phyloP scores from a whole-genome alignment of 2,329 filamentous ascomycete species.

The Penicillium sp. region DNA sequence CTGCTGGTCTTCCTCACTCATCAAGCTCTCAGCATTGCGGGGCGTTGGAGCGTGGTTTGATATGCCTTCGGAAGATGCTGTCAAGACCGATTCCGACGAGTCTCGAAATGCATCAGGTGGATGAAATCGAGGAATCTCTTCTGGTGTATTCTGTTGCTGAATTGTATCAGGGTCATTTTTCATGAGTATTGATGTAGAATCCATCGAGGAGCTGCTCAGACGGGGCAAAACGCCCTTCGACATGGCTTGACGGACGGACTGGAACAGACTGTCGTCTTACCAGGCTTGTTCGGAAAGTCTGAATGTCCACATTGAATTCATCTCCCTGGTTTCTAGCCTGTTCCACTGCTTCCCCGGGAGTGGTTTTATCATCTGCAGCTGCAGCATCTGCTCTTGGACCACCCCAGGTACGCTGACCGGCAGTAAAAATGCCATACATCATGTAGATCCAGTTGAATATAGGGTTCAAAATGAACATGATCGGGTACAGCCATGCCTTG shows the following conservation, averaged over 20 bases:
- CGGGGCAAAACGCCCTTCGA: conserved; percentile 78
- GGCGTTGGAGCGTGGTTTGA: conserved; percentile 66
- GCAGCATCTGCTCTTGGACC: conserved; percentile 89
- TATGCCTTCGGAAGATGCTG: conserved; percentile 51
- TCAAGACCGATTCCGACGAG: conserved; percentile 68
- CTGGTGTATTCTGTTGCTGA: conserved; percentile 48
- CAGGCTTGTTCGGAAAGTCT: conserved; percentile 66
- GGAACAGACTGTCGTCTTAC: conserved; percentile 53
- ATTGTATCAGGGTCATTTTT: conserved; percentile 63
- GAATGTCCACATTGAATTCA: conserved; percentile 84
- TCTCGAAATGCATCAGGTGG: conserved; percentile 52
- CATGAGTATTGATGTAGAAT: conserved; percentile 69
- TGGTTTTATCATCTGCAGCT: conserved; percentile 71
- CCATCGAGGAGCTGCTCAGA: conserved; percentile 67
- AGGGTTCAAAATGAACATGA: conserved; percentile 94
- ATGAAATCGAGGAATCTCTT: conserved; percentile 48
- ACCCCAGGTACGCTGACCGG: conserved; percentile 92
- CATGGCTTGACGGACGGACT: conserved; percentile 70
- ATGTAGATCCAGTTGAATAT: conserved; percentile 99
- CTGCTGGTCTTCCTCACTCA: conserved; percentile 73
- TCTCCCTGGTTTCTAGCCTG: conserved; percentile 76
- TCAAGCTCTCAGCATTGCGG: conserved; percentile 70
- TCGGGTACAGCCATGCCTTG: conserved; percentile 91
- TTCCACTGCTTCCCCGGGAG: conserved; percentile 80
- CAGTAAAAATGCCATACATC: conserved; percentile 94